Conservation (phyloP, 2,329 filamentous ascomycete genomes). For the Pseudopithomyces chartarum region DNA sequence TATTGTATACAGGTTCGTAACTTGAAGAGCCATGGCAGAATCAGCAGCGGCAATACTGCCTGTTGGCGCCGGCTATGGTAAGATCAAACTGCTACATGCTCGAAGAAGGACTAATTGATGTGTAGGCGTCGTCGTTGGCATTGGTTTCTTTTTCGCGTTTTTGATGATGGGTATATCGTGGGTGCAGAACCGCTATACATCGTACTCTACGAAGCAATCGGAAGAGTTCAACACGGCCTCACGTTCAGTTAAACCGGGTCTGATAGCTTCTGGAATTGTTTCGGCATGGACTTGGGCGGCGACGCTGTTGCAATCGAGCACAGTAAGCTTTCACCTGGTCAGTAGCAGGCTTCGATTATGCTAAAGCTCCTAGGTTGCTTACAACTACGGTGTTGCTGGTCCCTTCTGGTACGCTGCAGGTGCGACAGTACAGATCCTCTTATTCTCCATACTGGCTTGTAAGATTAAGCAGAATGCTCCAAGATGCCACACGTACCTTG, state of each 20-base stretch:
- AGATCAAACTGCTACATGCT: constrained; percentile 12
- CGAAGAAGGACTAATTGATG: neutral
- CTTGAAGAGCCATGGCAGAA: constrained; percentile 15
- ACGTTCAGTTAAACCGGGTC: constrained; percentile 50
- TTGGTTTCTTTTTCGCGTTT: constrained; percentile 49
- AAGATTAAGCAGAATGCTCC: constrained; percentile 51
- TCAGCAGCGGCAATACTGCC: constrained; percentile 25
- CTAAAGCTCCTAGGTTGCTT: constrained; percentile 19
- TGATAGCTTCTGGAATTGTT: constrained; percentile 55
- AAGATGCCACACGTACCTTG: constrained; percentile 48
- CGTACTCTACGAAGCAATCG: constrained; percentile 48
- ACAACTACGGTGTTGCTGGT: constrained; percentile 36
- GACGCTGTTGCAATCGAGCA: constrained; percentile 41
- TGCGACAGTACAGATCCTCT: constrained; percentile 51
- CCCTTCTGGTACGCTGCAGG: constrained; percentile 50
- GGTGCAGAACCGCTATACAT: constrained; percentile 42
- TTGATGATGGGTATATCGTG: constrained; percentile 43
- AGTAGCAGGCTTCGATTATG: neutral
- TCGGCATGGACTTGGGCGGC: constrained; percentile 58
- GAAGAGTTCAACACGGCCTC: constrained; percentile 57
- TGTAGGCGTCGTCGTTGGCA: constrained; percentile 51
- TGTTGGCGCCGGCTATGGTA: constrained; percentile 55
- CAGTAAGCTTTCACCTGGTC: constrained; percentile 13
- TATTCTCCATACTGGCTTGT: constrained; percentile 51
- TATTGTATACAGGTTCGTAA: neutral